Conservation (phyloP, 768 basidiomycete species). For the Termitomyces sp. region DNA sequence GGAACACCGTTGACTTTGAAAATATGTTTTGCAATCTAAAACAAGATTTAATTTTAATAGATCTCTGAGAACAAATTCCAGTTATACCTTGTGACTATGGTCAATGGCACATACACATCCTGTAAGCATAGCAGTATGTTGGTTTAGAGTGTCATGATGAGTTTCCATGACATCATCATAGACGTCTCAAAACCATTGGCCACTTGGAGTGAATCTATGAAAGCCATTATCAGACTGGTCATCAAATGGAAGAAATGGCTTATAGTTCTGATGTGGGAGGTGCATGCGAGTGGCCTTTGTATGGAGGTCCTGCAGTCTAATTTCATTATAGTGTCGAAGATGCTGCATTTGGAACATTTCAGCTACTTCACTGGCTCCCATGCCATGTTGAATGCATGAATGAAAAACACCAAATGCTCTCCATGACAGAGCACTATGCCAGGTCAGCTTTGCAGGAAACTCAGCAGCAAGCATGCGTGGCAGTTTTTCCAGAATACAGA, state of each 20-base stretch:
- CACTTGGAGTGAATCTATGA: conserved; percentile 17
- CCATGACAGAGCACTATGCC: conserved; percentile 8
- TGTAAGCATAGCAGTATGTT: conserved; percentile 10
- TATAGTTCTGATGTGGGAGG: not conserved
- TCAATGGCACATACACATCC: conserved; percentile 2
- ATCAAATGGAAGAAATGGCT: not conserved
- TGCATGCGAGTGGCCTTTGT: not conserved
- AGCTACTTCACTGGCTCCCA: conserved; percentile 15
- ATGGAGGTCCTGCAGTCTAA: conserved; percentile 6
- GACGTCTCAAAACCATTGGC: conserved; percentile 15
- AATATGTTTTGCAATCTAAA: conserved; percentile 21
- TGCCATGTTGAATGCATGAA: conserved; percentile 17
- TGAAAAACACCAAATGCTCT: conserved; percentile 14
- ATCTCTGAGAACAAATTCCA: not conserved
- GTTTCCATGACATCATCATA: conserved; percentile 21
- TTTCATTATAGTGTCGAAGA: conserved; percentile 12
- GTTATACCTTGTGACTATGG: not conserved
- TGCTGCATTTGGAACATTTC: conserved; percentile 8
- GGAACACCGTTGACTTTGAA: conserved; percentile 20
- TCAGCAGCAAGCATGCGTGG: not conserved
- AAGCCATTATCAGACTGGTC: conserved; percentile 11
- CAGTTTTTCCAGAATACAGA: not conserved
- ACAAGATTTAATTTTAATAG: not conserved
- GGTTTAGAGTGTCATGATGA: conserved; percentile 10
- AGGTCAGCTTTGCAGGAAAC: not conserved